Percentiles rank a stretch among this genome's conserved stretches.
Conservation (phyloP, 2,329 filamentous ascomycete species). For the Rugonectria rugulosa region DNA sequence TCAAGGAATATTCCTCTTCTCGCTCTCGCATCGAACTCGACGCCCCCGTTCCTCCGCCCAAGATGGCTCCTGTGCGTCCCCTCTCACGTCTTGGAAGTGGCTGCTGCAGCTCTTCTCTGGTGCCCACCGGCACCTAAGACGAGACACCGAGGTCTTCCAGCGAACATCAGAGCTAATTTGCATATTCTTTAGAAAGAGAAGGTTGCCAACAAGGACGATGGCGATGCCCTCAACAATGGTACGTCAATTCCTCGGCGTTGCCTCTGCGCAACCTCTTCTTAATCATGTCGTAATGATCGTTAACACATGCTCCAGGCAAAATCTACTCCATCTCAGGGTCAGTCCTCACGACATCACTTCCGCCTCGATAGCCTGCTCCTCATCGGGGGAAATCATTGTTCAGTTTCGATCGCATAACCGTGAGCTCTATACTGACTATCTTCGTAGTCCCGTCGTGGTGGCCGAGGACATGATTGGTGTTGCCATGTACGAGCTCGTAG, state of each 20-base stretch:
- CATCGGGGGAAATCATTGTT: constrained; percentile 10
- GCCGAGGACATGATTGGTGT: constrained; percentile 99
- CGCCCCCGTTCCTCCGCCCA: constrained; percentile 46
- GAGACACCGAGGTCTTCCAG: constrained; percentile 18
- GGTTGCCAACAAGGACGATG: constrained; percentile 43
- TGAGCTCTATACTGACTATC: constrained; percentile 41
- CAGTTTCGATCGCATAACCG: constrained; percentile 7
- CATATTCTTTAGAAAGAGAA: constrained; percentile 33
- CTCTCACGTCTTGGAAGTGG: constrained; percentile 17
- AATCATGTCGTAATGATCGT: constrained; percentile 28
- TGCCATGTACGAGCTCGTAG: constrained; percentile 98
- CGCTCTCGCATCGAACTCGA: constrained; percentile 33
- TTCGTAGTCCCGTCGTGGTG: constrained; percentile 82
- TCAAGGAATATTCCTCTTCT: constrained; percentile 37
- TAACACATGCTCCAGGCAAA: constrained; percentile 56
- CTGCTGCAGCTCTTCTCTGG: constrained; percentile 12
- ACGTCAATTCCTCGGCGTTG: constrained; percentile 32
- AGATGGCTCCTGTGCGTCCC: constrained; percentile 63
- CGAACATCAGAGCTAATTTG: constrained; percentile 28
- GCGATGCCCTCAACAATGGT: constrained; percentile 52
- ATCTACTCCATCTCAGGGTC: constrained; percentile 70
- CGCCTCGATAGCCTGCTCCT: constrained; percentile 6
- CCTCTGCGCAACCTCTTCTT: constrained; percentile 7
- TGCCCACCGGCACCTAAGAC: constrained; percentile 24
- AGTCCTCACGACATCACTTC: constrained; percentile 41